phyloP scores from a whole-genome alignment of 2,329 filamentous ascomycete species.

The Anisogramma anomala region DNA sequence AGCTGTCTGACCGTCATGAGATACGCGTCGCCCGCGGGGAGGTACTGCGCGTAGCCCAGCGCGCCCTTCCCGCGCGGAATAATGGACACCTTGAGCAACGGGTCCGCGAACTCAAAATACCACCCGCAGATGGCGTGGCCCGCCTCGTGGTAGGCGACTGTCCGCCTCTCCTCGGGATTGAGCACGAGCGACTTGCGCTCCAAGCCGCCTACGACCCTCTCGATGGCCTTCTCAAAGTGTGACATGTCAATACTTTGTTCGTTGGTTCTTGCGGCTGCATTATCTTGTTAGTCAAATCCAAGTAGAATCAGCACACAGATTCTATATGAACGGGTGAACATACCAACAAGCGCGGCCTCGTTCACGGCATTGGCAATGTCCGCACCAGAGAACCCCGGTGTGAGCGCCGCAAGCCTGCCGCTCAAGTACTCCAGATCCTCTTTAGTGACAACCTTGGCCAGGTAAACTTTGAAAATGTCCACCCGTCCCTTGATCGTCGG shows the following conservation, averaged over 20 bases:
- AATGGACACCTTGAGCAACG: constrained; percentile 94
- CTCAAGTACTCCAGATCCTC: constrained; percentile 82
- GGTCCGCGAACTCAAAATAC: constrained; percentile 95
- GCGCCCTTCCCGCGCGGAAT: constrained; percentile 92
- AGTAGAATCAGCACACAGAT: background rate
- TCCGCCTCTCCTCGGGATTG: constrained; percentile 78
- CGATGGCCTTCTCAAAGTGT: constrained; percentile 95
- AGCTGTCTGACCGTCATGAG: constrained; percentile 92
- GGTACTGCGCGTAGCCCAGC: constrained; percentile 90
- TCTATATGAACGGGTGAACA: constrained; percentile 26
- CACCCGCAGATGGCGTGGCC: constrained; percentile 97
- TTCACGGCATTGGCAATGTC: constrained; percentile 99
- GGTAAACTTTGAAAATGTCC: constrained; percentile 90
- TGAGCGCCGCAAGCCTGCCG: constrained; percentile 81
- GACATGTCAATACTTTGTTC: constrained; percentile 73
- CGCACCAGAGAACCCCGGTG: constrained; percentile 91
- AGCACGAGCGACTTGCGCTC: constrained; percentile 97
- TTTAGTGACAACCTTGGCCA: constrained; percentile 86
- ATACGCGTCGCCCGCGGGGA: constrained; percentile 85
- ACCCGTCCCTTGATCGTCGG: constrained; percentile 95
- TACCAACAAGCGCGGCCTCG: constrained; percentile 91
- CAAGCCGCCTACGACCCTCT: constrained; percentile 89
- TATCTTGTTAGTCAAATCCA: background rate
- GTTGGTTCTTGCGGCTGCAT: constrained; percentile 65
- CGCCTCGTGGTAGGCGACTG: constrained; percentile 53